Conservation (phyloP, 2,329 filamentous ascomycete species). For the Phyllosticta paracitricarpa region DNA sequence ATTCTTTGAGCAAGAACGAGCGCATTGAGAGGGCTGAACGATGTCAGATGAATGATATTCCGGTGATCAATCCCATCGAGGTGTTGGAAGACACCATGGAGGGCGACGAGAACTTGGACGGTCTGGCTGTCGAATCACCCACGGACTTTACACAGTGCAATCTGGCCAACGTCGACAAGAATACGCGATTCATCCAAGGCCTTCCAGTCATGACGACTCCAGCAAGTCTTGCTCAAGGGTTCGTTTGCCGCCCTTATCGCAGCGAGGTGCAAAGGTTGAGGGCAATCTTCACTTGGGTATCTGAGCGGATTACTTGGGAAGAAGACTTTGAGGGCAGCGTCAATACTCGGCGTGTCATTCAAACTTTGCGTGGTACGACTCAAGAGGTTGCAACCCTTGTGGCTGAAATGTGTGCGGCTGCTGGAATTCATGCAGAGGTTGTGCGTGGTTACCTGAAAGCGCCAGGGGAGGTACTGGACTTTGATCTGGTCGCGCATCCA, state of each 20-base stretch:
- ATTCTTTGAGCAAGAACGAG: conserved; percentile 84
- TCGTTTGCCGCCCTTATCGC: conserved; percentile 86
- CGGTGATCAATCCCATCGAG: conserved; percentile 80
- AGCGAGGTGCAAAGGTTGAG: conserved; percentile 88
- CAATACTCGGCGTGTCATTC: conserved; percentile 74
- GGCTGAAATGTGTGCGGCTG: conserved; percentile 84
- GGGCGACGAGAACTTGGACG: conserved; percentile 82
- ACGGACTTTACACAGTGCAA: conserved; percentile 74
- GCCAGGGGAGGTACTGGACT: conserved; percentile 66
- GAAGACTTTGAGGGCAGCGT: conserved; percentile 82
- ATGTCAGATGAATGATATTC: conserved; percentile 89
- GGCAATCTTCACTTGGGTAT: conserved; percentile 94
- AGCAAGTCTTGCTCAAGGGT: conserved; percentile 73
- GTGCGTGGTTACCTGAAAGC: conserved; percentile 84
- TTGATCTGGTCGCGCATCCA: conserved; percentile 70
- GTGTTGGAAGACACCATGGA: conserved; percentile 76
- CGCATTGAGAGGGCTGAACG: conserved; percentile 73
- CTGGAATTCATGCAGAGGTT: conserved; percentile 79
- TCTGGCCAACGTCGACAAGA: conserved; percentile 86
- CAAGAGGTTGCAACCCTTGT: conserved; percentile 86
- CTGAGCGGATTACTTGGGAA: conserved; percentile 93
- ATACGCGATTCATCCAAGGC: conserved; percentile 77
- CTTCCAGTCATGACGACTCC: conserved; percentile 76
- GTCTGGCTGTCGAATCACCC: conserved; percentile 69
- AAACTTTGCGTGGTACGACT: conserved; percentile 72